Percentiles rank a stretch among this genome's conserved stretches.
These are phyloP conservation scores for Rhazya stricta DNA, from an alignment of 257 asterid genomes.

Conservation along the genomic window DNA sequence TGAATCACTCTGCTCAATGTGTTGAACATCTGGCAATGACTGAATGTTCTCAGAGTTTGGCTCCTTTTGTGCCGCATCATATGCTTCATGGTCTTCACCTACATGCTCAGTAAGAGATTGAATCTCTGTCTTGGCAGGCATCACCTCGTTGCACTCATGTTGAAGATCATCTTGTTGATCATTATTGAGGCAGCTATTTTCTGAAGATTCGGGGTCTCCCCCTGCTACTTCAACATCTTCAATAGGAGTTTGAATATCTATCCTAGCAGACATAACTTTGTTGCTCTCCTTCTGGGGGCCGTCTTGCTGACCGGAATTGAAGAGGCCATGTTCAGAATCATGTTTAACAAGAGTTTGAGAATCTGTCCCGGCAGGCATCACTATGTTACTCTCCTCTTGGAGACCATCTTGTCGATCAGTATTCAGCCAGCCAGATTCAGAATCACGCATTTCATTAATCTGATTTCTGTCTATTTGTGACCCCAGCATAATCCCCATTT, in stretches of 20 bases:
- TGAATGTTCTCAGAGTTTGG: conserved; percentile 15
- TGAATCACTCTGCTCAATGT: conserved; percentile 8
- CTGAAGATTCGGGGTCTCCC: conserved; percentile 17
- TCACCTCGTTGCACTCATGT: conserved; percentile 13
- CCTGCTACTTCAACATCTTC: conserved; percentile 16
- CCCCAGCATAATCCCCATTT: conserved; percentile 12
- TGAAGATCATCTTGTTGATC: conserved; percentile 10
- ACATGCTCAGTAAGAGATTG: conserved; percentile 19
- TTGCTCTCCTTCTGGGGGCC: conserved; percentile 9
- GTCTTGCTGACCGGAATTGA: too few relatives aligned
- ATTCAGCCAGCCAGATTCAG: conserved; percentile 12
- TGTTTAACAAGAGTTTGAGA: conserved; percentile 14
- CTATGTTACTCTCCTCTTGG: conserved; percentile 16
- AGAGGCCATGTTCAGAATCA: conserved; percentile 17
- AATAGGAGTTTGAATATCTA: conserved; percentile 13
- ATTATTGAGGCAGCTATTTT: conserved; percentile 12
- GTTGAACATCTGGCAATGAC: conserved; percentile 24
- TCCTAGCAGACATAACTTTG: conserved; percentile 21
- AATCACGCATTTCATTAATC: conserved; percentile 22
- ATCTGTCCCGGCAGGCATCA: conserved; percentile 19
- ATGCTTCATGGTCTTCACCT: conserved; percentile 22
- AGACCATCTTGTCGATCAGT: conserved; percentile 14
- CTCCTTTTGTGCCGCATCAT: not conserved
- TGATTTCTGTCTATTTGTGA: conserved; percentile 26
- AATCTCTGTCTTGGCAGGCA: conserved; percentile 19